These are phyloP conservation scores for Ampelomyces quisqualis DNA, from an alignment of 2,329 filamentous ascomycete species.

Conservation along the genomic window DNA sequence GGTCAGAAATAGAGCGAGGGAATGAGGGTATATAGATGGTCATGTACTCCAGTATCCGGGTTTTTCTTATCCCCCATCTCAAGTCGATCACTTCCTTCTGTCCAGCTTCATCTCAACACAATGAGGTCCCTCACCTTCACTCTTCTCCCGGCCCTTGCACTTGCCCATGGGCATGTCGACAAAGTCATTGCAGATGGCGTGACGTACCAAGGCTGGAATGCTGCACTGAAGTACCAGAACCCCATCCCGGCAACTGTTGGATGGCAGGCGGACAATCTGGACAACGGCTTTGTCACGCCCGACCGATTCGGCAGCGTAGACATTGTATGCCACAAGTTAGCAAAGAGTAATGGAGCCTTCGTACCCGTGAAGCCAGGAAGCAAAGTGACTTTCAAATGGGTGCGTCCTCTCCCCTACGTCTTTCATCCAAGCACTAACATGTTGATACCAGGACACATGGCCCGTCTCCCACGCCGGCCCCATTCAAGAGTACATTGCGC, in stretches of 20 bases:
- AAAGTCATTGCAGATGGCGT: conserved; percentile 31
- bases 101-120: neutral
- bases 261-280: conserved; percentile 39
- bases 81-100: no score
- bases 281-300: conserved; percentile 42
- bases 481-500: conserved; percentile 41
- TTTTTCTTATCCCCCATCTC: no score
- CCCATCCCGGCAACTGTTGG: conserved; percentile 35
- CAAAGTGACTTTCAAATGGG: conserved; percentile 35
- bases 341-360: conserved; percentile 34
- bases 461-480: conserved; percentile 35
- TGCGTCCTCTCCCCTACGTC: neutral
- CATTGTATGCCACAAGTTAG: conserved; percentile 43
- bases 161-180: conserved; percentile 37
- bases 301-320: conserved; percentile 25
- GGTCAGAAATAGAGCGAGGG: conserved; percentile 4
- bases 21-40: conserved; percentile 6
- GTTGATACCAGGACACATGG: conserved; percentile 29
- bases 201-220: conserved; percentile 36
- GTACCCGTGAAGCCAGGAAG: conserved; percentile 38
- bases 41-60: no score
- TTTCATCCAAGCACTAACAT: neutral
- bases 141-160: conserved; percentile 22
- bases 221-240: conserved; percentile 31
- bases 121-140: conserved; percentile 14